phyloP scores from a whole-genome alignment of 108 stramenopile species.

The Fistulifera solaris region DNA sequence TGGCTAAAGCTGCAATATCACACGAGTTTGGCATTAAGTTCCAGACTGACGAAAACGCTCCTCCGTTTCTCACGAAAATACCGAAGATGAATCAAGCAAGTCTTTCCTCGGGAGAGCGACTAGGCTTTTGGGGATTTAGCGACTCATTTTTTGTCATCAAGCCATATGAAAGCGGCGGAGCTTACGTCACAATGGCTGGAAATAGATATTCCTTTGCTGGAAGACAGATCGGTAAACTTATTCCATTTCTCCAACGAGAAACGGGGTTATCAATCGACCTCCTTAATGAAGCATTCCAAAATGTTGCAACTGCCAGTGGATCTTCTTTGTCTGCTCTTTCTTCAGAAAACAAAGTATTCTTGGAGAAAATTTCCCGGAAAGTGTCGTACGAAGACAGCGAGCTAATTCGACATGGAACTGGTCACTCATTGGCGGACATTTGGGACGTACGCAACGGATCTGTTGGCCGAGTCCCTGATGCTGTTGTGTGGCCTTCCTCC shows the following conservation, averaged over 20 bases:
- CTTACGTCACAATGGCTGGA: slow-evolving; percentile 64
- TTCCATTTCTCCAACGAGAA: slow-evolving; percentile 69
- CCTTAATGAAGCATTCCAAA: slow-evolving; percentile 18
- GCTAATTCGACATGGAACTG: slow-evolving; percentile 72
- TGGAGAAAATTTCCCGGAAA: slow-evolving; percentile 1
- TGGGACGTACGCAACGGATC: slow-evolving; percentile 51
- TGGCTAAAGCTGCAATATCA: slow-evolving; percentile 39
- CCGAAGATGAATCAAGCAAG: neutral
- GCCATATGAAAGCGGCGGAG: slow-evolving; percentile 24
- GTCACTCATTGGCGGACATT: slow-evolving; percentile 79
- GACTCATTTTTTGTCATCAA: slow-evolving; percentile 69
- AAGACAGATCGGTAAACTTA: slow-evolving; percentile 41
- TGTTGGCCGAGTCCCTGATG: slow-evolving; percentile 64
- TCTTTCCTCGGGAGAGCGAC: slow-evolving; percentile 31
- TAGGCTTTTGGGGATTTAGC: slow-evolving; percentile 80
- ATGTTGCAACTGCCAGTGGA: neutral
- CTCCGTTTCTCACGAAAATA: neutral
- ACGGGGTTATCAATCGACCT: slow-evolving; percentile 50
- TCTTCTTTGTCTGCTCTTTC: neutral
- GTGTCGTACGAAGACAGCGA: slow-evolving; percentile 12
- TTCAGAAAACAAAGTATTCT: slow-evolving; percentile 5
- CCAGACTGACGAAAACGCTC: neutral
- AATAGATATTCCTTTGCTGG: slow-evolving; percentile 53
- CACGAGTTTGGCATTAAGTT: slow-evolving; percentile 5
- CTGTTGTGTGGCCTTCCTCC: slow-evolving; percentile 60